A percentile compares a stretch with the other conserved stretches of the same genome.
These are phyloP conservation scores for Caryopteris hybrid DNA, from an alignment of 305 asterid species.

Conservation along the genomic window DNA sequence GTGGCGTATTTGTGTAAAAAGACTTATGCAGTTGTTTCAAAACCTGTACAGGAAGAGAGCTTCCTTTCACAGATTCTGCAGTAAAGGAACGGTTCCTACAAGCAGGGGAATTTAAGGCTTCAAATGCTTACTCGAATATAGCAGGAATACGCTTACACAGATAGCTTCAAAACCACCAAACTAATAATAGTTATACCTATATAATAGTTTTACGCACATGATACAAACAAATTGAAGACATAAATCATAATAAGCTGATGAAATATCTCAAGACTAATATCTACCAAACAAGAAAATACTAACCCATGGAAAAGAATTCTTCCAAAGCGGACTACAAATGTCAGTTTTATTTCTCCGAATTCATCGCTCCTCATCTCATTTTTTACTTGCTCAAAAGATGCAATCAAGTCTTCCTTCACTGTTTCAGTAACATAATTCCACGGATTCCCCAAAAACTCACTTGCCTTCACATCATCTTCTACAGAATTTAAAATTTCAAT, in stretches of 20 bases:
- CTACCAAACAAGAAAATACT: constrained; percentile 6
- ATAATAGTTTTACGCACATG: neutral
- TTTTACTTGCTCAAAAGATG: constrained; percentile 30
- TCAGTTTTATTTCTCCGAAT: constrained; percentile 25
- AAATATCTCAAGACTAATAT: neutral
- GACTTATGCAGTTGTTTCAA: constrained; percentile 28
- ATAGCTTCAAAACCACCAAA: neutral
- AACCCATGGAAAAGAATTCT: constrained; percentile 41
- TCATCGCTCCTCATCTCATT: constrained; percentile 23
- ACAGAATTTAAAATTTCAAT: neutral
- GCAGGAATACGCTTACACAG: neutral
- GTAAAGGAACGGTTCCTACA: constrained; percentile 32
- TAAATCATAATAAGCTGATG: neutral
- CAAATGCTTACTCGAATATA: neutral
- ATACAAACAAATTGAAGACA: neutral
- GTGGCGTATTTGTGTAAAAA: constrained; percentile 34
- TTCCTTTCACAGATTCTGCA: constrained; percentile 23
- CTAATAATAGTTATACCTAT: neutral
- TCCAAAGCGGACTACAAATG: constrained; percentile 44
- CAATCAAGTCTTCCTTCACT: constrained; percentile 39
- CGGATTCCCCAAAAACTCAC: constrained; percentile 23
- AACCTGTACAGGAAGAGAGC: constrained; percentile 15
- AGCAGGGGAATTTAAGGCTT: neutral
- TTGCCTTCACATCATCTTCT: constrained; percentile 22
- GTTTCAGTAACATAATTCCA: constrained; percentile 32